Evolutionary conservation across 2,329 filamentous ascomycete species (phyloP).

Genomic region (Aspergillus pseudoviridinutans): DNA sequence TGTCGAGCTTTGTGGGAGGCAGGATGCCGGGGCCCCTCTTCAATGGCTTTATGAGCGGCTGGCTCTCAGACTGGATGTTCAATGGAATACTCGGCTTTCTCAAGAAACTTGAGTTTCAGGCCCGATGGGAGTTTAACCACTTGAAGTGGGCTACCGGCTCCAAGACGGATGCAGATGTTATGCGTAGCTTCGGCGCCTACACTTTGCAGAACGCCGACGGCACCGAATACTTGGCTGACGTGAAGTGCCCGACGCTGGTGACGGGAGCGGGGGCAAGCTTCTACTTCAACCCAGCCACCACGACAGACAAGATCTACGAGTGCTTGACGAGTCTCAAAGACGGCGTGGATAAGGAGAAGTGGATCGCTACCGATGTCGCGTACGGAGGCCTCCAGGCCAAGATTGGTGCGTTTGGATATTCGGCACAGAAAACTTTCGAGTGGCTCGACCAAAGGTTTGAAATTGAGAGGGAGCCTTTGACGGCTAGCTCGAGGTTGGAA

Average conservation of each 20-base stretch:
- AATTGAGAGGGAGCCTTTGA: constrained; percentile 1
- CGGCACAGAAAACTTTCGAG: constrained; percentile 4
- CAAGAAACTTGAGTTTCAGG: constrained; percentile 16
- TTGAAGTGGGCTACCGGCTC: constrained; percentile 4
- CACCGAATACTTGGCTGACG: constrained; percentile 1
- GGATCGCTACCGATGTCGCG: constrained; percentile 15
- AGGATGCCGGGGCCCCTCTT: constrained; percentile 22
- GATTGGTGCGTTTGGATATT: constrained; percentile 16
- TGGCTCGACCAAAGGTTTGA: not conserved
- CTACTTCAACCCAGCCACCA: constrained; percentile 4
- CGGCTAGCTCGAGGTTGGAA: not conserved
- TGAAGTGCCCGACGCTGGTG: constrained; percentile 4
- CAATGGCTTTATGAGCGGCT: constrained; percentile 17
- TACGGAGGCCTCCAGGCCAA: constrained; percentile 25
- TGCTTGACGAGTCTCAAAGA: constrained; percentile 5
- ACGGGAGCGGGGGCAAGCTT: constrained; percentile 3
- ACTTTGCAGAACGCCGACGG: constrained; percentile 3
- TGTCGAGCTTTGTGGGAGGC: constrained; percentile 27
- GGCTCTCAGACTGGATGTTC: constrained; percentile 25
- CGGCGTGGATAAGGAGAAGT: constrained; percentile 16
- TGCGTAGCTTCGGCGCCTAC: constrained; percentile 5
- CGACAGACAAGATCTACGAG: constrained; percentile 4
- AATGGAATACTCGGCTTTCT: constrained; percentile 18
- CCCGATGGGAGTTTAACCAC: constrained; percentile 24
- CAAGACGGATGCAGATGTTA: constrained; percentile 4